Evolutionary conservation across 176 grass and related monocot species (phyloP), one percentile per base, ranked within the genome.

Genomic region (Ananas comosus): DNA sequence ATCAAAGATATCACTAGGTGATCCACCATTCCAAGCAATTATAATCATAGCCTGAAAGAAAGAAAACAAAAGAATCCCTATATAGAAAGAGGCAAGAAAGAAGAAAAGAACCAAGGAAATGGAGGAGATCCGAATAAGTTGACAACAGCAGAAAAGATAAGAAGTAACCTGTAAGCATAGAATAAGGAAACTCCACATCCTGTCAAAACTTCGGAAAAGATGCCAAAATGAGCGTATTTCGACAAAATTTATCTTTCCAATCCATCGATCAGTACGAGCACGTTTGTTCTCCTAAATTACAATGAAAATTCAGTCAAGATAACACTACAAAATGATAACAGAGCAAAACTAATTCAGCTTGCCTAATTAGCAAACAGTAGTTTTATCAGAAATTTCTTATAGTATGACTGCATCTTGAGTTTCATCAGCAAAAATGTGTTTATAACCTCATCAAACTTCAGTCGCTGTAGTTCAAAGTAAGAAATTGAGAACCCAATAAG

Each of bases 171-270:
- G 89, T 74, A 96, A 49, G 57, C 87, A 82, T 72, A 96, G 79
- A 84, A 96, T 84, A 83, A 90, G 85, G 76, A 96, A 92, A 79
- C 67, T 85, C 93, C 93, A 96, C 93, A 96, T 96, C 81, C 93
- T 85, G 67, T 96, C 81, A 92, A 96, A 96, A 71, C 93, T 96
- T 76, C 89, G 85, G 53, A 96, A 96, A 76, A 96, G 85, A 85
- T 96, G 93, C 93, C 93, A 96, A 83, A 89, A 92, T 69, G 93
- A 92, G 1, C 89, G 79, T 78, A 92, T 82, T 72, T 96, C 93
- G 22, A 92, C 93, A 85, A 96, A 92, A 72, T 90, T 92, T 58
- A 96, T 88, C 78, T 96, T 96, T 83, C 93, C 93, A 87, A 89
- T 89, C 92, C 92, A 87, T 29, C 63, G 80, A 64, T 76, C 79